Percentiles rank a stretch among this genome's conserved stretches.
These are phyloP conservation scores for Stygiomarasmius scandens DNA, from an alignment of 1,284 basidiomycete genomes.

Conservation along the genomic window DNA sequence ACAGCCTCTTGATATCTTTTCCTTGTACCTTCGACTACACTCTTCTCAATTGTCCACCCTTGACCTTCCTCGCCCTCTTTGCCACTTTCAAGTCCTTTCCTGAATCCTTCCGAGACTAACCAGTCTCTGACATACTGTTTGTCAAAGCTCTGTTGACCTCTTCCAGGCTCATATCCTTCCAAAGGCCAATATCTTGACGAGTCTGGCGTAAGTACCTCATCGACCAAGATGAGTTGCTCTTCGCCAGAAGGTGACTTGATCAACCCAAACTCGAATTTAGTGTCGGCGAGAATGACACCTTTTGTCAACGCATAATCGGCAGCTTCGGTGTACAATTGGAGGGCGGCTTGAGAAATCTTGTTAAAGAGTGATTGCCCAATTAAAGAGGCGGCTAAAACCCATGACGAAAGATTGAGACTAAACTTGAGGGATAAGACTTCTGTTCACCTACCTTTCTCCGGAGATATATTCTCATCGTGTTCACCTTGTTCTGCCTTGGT, in stretches of 20 bases:
- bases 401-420: constrained; percentile 2
- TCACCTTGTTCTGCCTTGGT: constrained; percentile 95
- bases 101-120: constrained; percentile 74
- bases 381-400: constrained; percentile 56
- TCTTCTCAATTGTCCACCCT: constrained; percentile 76
- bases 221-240: constrained; percentile 79
- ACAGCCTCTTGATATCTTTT: constrained; percentile 26
- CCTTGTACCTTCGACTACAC: constrained; percentile 76
- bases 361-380: constrained; percentile 71
- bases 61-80: constrained; percentile 65
- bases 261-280: constrained; percentile 89
- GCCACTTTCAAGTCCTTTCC: constrained; percentile 78
- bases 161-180: constrained; percentile 73
- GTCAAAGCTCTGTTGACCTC: constrained; percentile 89
- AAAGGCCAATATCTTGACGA: constrained; percentile 97
- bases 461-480: constrained; percentile 98
- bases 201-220: constrained; percentile 96
- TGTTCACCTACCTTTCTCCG: constrained; percentile 69
- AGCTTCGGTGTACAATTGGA: constrained; percentile 78
- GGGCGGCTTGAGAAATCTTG: constrained; percentile 59
- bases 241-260: constrained; percentile 38
- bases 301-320: constrained; percentile 76
- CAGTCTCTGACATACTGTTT: constrained; percentile 97
- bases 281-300: constrained; percentile 96
- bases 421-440: constrained; percentile 2